A percentile compares a stretch with the other conserved stretches of the same genome.
phyloP scores from a whole-genome alignment of 176 grass and related monocot species.

The Poa annua region DNA sequence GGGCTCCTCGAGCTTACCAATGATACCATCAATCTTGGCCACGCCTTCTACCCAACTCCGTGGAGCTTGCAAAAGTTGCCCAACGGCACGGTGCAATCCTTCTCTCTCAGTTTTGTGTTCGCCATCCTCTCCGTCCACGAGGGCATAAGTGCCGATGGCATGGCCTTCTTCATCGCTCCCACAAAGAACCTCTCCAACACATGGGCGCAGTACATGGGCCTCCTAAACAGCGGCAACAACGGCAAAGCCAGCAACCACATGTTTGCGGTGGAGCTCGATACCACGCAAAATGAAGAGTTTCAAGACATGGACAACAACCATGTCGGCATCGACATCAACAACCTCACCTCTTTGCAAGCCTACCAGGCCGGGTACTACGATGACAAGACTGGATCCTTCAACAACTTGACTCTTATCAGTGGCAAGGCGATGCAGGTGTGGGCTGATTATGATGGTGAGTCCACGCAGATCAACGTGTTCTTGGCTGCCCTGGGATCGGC shows the following conservation, averaged over 20 bases:
- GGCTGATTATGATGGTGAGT: not conserved
- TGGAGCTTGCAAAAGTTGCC: not conserved
- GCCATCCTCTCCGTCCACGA: not conserved
- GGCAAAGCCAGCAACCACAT: not conserved
- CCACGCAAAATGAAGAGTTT: not conserved
- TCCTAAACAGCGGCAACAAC: slow-evolving; percentile 9
- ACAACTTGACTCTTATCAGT: slow-evolving; percentile 7
- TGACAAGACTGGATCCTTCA: not conserved
- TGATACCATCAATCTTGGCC: not conserved
- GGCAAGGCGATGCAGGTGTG: slow-evolving; percentile 10
- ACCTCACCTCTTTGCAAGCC: not conserved
- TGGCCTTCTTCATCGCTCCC: not conserved
- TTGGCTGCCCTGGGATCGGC: not conserved
- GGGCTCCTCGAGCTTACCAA: not conserved
- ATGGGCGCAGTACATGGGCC: slow-evolving; percentile 5
- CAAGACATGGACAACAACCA: slow-evolving; percentile 6
- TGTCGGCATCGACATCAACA: slow-evolving; percentile 1
- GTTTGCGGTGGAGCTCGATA: not conserved
- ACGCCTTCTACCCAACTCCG: not conserved
- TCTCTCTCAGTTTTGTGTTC: not conserved
- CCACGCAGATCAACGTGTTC: not conserved
- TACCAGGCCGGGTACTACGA: slow-evolving; percentile 1
- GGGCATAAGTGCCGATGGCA: not conserved
- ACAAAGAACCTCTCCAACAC: slow-evolving; percentile 8
- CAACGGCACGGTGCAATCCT: not conserved